These are phyloP conservation scores for Galerina marginata DNA, from an alignment of 768 basidiomycete species.

Conservation along the genomic window DNA sequence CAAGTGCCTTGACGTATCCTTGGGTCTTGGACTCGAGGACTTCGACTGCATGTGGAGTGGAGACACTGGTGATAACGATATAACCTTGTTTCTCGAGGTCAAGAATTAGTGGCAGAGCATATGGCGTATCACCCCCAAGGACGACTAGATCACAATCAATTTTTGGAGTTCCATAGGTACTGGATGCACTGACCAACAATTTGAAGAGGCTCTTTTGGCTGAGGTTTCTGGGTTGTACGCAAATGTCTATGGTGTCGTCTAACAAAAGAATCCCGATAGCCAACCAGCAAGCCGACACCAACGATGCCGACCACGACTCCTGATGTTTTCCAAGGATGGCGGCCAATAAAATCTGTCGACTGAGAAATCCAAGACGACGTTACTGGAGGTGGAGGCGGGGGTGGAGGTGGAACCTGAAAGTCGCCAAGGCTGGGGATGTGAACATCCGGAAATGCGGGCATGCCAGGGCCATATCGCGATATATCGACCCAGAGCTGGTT, in stretches of 20 bases:
- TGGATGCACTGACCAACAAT: conserved; percentile 64
- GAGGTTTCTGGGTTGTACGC: conserved; percentile 48
- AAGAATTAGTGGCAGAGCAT: conserved; percentile 72
- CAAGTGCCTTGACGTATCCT: conserved; percentile 82
- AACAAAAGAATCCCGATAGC: conserved; percentile 50
- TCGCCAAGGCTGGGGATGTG: conserved; percentile 69
- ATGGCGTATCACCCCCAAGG: conserved; percentile 78
- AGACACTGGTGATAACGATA: conserved; percentile 82
- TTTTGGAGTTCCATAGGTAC: not conserved
- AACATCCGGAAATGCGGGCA: conserved; percentile 56
- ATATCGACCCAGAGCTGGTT: conserved; percentile 81
- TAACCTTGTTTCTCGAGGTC: conserved; percentile 82
- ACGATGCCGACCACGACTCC: conserved; percentile 61
- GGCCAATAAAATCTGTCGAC: conserved; percentile 55
- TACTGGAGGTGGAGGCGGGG: conserved; percentile 64
- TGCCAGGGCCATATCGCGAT: conserved; percentile 77
- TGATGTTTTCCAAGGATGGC: conserved; percentile 66
- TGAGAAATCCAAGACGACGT: conserved; percentile 51
- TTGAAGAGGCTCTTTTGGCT: conserved; percentile 59
- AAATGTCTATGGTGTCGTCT: conserved; percentile 38
- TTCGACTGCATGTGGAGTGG: conserved; percentile 67
- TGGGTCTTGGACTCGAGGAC: conserved; percentile 66
- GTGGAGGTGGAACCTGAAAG: conserved; percentile 67
- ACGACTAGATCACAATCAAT: conserved; percentile 54
- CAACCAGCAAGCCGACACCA: conserved; percentile 65